Percentiles rank a stretch among this genome's conserved stretches.
phyloP scores from a whole-genome alignment of 768 basidiomycete genomes.

The Gautieria morchelliformis region DNA sequence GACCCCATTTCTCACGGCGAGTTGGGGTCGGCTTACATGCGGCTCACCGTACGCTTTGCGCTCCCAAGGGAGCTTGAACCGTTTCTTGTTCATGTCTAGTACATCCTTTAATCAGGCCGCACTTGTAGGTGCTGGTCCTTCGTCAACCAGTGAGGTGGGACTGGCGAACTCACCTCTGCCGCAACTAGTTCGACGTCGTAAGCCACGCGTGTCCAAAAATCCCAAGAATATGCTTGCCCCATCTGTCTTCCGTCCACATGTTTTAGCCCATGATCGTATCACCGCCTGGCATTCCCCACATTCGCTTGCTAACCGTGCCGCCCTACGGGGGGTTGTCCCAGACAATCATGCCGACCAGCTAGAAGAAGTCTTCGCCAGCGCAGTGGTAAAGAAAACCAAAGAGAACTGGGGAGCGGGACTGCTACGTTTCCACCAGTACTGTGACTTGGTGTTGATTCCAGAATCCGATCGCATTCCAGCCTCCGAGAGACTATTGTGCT shows the following conservation, averaged over 20 bases:
- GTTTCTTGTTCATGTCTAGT: not conserved
- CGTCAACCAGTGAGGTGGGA: not conserved
- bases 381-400: not conserved
- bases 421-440: no score
- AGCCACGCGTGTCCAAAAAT: not conserved
- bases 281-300: not conserved
- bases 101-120: not conserved
- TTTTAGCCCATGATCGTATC: not conserved
- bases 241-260: not conserved
- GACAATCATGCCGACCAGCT: not conserved
- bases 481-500: no score
- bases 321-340: not conserved
- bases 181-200: not conserved
- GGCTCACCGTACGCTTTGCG: not conserved
- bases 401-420: constrained; percentile 22
- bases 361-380: not conserved
- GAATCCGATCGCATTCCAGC: no score
- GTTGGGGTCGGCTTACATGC: not conserved
- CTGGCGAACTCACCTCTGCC: not conserved
- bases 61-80: not conserved
- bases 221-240: not conserved
- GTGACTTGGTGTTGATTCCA: no score
- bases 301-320: not conserved
- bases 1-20: constrained; percentile 6
- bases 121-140: not conserved